Evolutionary conservation across 352 stramenopile genomes (phyloP), one percentile per base, ranked within the genome.

Genomic region (Phytophthora megakarya): DNA sequence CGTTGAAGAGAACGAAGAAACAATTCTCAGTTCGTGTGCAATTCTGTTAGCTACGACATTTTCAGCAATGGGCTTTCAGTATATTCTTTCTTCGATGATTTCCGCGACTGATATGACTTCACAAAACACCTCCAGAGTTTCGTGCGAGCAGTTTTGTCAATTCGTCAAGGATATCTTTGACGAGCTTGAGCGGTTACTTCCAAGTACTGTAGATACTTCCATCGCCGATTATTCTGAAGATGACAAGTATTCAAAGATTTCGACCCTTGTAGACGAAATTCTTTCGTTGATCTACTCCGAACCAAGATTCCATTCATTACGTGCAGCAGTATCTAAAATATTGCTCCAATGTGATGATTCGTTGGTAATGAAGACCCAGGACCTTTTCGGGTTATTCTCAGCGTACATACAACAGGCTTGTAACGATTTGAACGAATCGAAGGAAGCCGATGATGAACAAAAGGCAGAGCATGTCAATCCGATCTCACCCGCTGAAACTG

Each of bases 261-360:
- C 45, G 16, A 22, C 30, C 1, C 26, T 61, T 22, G 38, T 61
- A 10, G 52, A 61, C 13, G 52, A 61, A 16, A 52, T 61, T 21
- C 30, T 61, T 8, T 61, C 53, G n/a, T 28, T 61, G 30, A 18
- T 54, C 11, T 61, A 61, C n/a, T 32, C 53, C 5, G 42, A 54
- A n/a, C 40, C 53, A n/a, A 61, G 46, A 15, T 61, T 47, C 42
- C 53, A 15, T 3, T 16, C 15, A 19, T 21, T 61, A 16, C 53
- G 53, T 19, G 15, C 15, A 5, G 10, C 22, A 37, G 30, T 33
- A 6, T 61, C 53, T 1, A 5, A 28, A 12, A 15, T 61, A 15
- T 26, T 61, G 5, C 54, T 63, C 22, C 43, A 35, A 35, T 48
- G 11, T n/a, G 23, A 33, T 7, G 46, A 18, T 16, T 23, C 23